A percentile compares a stretch with the other conserved stretches of the same genome.
phyloP scores from a whole-genome alignment of 2,329 filamentous ascomycete species.

The Xylaria sp. region DNA sequence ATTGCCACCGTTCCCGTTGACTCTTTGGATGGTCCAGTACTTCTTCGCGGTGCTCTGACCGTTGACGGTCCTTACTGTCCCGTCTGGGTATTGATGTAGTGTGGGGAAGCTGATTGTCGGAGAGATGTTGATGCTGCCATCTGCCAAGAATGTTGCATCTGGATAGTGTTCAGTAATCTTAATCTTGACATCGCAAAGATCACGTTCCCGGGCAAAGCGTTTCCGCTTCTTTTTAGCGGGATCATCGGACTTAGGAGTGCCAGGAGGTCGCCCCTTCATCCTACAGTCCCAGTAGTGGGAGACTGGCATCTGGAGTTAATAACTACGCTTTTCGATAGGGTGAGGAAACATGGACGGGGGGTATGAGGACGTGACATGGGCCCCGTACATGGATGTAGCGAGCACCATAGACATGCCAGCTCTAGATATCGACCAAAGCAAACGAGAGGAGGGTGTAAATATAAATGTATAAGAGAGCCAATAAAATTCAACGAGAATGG shows the following conservation, averaged over 20 bases:
- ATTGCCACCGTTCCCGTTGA: constrained; percentile 80
- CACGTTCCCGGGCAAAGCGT: constrained; percentile 76
- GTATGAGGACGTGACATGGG: background rate
- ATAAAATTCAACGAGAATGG: background rate
- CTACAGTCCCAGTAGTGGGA: constrained; percentile 89
- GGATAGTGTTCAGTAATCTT: constrained; percentile 85
- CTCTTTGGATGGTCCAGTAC: constrained; percentile 80
- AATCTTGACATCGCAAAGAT: constrained; percentile 88
- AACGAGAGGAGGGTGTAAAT: background rate
- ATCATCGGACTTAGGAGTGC: constrained; percentile 82
- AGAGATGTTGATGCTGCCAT: constrained; percentile 41
- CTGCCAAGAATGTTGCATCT: constrained; percentile 56
- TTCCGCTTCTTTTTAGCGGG: constrained; percentile 86
- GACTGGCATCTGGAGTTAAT: constrained; percentile 50
- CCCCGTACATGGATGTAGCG: constrained; percentile 9
- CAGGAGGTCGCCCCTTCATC: constrained; percentile 80
- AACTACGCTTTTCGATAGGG: background rate
- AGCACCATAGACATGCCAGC: background rate
- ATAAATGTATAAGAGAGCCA: background rate
- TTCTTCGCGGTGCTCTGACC: constrained; percentile 58
- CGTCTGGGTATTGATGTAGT: constrained; percentile 43
- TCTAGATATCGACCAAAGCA: background rate
- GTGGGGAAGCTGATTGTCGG: constrained; percentile 41
- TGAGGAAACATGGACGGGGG: background rate
- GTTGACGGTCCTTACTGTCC: constrained; percentile 52